These are phyloP conservation scores for Gnetum montanum DNA, from an alignment of 75 land plant genomes.

Conservation along the genomic window DNA sequence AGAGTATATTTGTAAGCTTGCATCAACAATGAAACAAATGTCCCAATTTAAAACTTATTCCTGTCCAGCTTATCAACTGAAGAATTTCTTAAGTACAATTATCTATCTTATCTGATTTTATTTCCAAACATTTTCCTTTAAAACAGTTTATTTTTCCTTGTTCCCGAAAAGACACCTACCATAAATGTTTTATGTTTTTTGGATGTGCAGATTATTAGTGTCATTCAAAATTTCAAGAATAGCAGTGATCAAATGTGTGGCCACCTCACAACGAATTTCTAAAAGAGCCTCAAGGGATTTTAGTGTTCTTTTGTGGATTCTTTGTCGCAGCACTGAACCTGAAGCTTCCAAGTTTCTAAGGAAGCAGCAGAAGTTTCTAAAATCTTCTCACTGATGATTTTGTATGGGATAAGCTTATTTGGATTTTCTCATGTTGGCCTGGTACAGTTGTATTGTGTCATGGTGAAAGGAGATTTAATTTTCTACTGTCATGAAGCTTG, in stretches of 20 bases:
- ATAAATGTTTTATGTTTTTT: too few relatives aligned
- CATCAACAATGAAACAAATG: too few relatives aligned
- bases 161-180: background rate
- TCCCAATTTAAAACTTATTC: too few relatives aligned
- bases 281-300: constrained; percentile 11
- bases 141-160: background rate
- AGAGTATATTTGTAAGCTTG: too few relatives aligned
- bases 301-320: constrained; percentile 19
- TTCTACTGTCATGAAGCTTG: too few relatives aligned
- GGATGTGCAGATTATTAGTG: background rate
- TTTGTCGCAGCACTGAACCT: constrained; percentile 22
- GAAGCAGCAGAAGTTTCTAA: constrained; percentile 27
- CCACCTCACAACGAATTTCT: background rate
- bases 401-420: background rate
- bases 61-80: too few relatives aligned
- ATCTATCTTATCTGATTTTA: background rate
- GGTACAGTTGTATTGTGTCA: too few relatives aligned
- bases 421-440: background rate
- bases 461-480: too few relatives aligned
- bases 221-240: background rate
- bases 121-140: background rate
- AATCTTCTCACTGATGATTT: background rate
- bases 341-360: constrained; percentile 30
- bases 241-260: background rate
- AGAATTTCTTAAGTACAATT: too few relatives aligned